These are phyloP conservation scores for Dimocarpus longan DNA, from an alignment of 345 rosid species.

Conservation along the genomic window DNA sequence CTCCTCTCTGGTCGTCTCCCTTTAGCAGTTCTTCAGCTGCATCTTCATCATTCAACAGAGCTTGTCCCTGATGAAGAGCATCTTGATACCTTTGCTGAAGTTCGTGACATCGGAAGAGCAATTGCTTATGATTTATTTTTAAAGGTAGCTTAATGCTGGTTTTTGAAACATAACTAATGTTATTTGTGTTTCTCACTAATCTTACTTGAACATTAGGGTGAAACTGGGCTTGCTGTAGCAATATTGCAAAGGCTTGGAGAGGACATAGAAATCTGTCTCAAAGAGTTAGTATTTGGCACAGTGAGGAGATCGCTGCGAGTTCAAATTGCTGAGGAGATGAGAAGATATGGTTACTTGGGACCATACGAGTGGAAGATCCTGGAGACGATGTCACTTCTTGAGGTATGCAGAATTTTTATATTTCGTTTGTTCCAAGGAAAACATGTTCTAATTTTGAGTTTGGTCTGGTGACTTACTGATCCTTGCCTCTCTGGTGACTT, in stretches of 20 bases:
- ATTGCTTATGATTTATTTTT: slow-evolving; percentile 94
- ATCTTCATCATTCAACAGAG: slow-evolving; percentile 82
- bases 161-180: slow-evolving; percentile 20
- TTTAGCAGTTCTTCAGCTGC: slow-evolving; percentile 94
- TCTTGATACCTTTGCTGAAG: slow-evolving; percentile 86
- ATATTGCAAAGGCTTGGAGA: slow-evolving; percentile 95
- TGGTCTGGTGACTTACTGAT: slow-evolving; percentile 24
- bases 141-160: slow-evolving; percentile 60
- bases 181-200: slow-evolving; percentile 37
- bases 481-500: slow-evolving; percentile 34
- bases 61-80: slow-evolving; percentile 50
- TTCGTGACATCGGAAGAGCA: slow-evolving; percentile 84
- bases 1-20: slow-evolving; percentile 92
- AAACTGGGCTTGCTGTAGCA: slow-evolving; percentile 80
- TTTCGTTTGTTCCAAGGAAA: slow-evolving; percentile 14
- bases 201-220: slow-evolving; percentile 67
- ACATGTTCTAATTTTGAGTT: slow-evolving; percentile 23
- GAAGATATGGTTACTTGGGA: slow-evolving; percentile 69
- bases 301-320: slow-evolving; percentile 77
- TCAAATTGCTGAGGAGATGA: slow-evolving; percentile 82
- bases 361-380: slow-evolving; percentile 72
- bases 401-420: slow-evolving; percentile 55
- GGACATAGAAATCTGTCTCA: slow-evolving; percentile 78
- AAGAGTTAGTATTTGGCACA: slow-evolving; percentile 88
- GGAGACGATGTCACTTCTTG: slow-evolving; percentile 78